A percentile compares a stretch with the other conserved stretches of the same genome.
Evolutionary conservation across 1,284 basidiomycete genomes (phyloP).

Genomic region (Caloboletus firmus): DNA sequence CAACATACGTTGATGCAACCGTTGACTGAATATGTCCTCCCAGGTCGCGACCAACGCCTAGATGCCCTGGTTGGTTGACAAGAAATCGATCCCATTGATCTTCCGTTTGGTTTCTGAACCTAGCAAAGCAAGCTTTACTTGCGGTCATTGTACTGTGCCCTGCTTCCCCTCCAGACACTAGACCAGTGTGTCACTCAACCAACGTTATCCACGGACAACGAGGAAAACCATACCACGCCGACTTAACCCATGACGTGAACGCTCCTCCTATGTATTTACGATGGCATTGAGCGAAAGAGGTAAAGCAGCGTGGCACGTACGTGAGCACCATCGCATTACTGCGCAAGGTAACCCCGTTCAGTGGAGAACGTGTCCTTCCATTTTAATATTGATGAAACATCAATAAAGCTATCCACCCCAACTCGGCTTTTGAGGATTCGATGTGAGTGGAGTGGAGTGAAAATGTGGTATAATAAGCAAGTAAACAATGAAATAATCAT

Average conservation of each 20-base stretch:
- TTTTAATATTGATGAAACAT: constrained; percentile 12
- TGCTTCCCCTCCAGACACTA: background rate
- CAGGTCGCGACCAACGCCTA: background rate
- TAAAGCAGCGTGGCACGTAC: constrained; percentile 16
- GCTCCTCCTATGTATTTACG: background rate
- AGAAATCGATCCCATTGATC: constrained; percentile 1
- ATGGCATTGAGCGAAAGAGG: constrained; percentile 4
- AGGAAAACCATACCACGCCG: constrained; percentile 24
- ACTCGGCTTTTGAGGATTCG: constrained; percentile 4
- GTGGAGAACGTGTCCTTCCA: constrained; percentile 14
- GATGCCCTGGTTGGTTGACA: background rate
- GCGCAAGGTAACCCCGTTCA: background rate
- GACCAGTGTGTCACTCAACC: background rate
- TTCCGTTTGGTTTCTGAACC: background rate
- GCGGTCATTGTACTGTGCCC: background rate
- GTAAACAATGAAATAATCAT: background rate
- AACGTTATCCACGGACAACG: constrained; percentile 15
- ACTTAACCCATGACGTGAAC: constrained; percentile 32
- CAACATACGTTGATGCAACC: background rate
- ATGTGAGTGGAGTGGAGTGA: constrained; percentile 3
- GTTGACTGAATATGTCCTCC: constrained; percentile 3
- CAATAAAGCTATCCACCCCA: constrained; percentile 4
- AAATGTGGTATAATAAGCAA: background rate
- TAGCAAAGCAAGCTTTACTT: background rate
- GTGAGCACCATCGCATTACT: constrained; percentile 3